phyloP scores from a whole-genome alignment of 2,329 filamentous ascomycete genomes.

The Aspergillus sp. region DNA sequence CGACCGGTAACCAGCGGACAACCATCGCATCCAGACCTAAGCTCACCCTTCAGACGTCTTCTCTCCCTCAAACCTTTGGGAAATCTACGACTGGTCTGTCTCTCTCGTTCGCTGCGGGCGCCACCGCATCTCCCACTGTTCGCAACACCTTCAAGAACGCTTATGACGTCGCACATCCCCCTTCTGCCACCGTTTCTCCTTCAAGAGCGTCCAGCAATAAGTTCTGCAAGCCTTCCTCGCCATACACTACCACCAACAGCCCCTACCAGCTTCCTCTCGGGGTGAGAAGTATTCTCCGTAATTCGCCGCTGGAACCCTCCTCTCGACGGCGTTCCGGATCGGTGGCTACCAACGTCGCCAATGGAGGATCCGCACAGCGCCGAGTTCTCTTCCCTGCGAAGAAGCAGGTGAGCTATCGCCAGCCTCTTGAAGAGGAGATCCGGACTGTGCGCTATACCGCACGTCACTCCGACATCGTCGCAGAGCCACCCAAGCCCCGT shows the following conservation, averaged over 20 bases:
- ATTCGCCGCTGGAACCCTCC: conserved; percentile 37
- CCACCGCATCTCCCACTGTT: conserved; percentile 52
- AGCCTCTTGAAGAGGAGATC: conserved; percentile 56
- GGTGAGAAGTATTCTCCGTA: conserved; percentile 43
- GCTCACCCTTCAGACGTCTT: conserved; percentile 56
- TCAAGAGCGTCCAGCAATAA: conserved; percentile 21
- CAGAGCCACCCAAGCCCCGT: conserved; percentile 10
- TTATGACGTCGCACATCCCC: conserved; percentile 43
- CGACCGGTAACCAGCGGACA: conserved; percentile 5
- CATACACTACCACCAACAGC: conserved; percentile 18
- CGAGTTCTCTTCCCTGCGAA: conserved; percentile 48
- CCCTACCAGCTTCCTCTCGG: conserved; percentile 42
- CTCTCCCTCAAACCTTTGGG: conserved; percentile 47
- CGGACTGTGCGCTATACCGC: conserved; percentile 51
- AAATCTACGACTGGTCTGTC: conserved; percentile 50
- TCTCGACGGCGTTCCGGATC: conserved; percentile 36
- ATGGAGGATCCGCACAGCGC: conserved; percentile 27
- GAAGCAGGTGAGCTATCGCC: conserved; percentile 55
- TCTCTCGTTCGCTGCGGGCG: conserved; percentile 46
- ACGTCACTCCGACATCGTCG: conserved; percentile 52
- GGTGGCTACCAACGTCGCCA: conserved; percentile 27
- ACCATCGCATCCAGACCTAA: conserved; percentile 46
- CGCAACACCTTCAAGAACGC: conserved; percentile 60
- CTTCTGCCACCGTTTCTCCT: conserved; percentile 34
- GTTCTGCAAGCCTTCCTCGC: conserved; percentile 25